phyloP scores from a whole-genome alignment of 129 eudicot species.

The Flaveria robusta region DNA sequence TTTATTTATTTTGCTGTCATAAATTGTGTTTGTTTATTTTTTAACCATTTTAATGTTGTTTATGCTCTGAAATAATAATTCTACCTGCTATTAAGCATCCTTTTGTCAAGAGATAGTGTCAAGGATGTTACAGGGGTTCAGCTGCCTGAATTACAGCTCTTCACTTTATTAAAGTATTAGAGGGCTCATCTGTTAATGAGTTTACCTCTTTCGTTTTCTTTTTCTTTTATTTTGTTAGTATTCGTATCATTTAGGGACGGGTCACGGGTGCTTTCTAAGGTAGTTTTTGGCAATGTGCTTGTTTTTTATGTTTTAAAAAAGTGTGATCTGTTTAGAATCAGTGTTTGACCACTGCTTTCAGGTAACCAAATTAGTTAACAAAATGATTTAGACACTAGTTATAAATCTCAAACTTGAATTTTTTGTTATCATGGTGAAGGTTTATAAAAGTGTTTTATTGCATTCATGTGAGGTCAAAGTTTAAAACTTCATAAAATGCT shows the following conservation, averaged over 20 bases:
- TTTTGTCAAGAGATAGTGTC: neutral
- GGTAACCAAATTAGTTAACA: neutral
- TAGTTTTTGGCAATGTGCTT: neutral
- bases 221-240: neutral
- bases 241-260: neutral
- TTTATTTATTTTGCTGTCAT: neutral
- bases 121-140: slow-evolving; percentile 21
- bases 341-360: slow-evolving; percentile 9
- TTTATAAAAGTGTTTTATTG: slow-evolving; percentile 1
- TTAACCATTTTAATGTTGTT: neutral
- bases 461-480: slow-evolving; percentile 13
- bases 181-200: neutral
- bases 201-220: neutral
- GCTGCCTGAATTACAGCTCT: neutral
- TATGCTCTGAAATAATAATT: slow-evolving; percentile 4
- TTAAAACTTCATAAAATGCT: neutral
- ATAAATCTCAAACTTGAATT: slow-evolving; percentile 1
- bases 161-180: neutral
- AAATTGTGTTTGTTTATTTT: slow-evolving; percentile 4
- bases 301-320: neutral
- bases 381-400: neutral
- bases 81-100: slow-evolving; percentile 1
- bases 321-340: slow-evolving; percentile 5
- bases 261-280: slow-evolving; percentile 13
- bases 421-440: neutral